Evolutionary conservation across 257 asterid genomes (phyloP).

Genomic region (Paulownia fortunei): DNA sequence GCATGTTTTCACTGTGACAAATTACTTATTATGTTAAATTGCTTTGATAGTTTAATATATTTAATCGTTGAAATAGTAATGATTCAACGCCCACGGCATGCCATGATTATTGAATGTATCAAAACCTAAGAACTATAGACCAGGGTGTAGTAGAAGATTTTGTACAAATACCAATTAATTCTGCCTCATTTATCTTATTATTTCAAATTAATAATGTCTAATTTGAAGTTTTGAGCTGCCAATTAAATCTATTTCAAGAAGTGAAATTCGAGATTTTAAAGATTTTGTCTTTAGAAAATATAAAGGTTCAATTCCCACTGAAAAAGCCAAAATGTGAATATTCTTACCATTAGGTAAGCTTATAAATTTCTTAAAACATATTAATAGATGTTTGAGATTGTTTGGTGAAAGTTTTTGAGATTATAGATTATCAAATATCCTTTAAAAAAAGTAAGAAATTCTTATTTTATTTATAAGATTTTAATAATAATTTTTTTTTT

Average conservation of each 20-base stretch:
- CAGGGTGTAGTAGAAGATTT: neutral
- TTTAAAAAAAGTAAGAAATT: too few species aligned
- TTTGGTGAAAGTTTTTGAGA: too few species aligned
- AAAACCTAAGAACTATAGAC: neutral
- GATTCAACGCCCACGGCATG: neutral
- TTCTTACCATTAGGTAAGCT: too few species aligned
- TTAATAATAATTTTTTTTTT: too few species aligned
- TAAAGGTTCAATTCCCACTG: too few species aligned
- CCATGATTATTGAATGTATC: neutral
- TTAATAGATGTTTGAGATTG: too few species aligned
- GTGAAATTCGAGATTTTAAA: neutral
- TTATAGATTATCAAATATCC: too few species aligned
- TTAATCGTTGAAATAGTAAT: neutral
- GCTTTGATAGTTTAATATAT: neutral
- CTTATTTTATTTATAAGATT: too few species aligned
- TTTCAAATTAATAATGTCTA: neutral
- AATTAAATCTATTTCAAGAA: neutral
- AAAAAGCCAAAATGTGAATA: too few species aligned
- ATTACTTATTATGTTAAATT: neutral
- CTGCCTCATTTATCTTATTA: neutral
- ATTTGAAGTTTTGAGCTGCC: neutral
- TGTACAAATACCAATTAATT: conserved; percentile 14
- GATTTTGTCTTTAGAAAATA: neutral
- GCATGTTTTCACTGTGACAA: too few species aligned
- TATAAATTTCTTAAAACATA: too few species aligned